These are phyloP conservation scores for Colletotrichum orbiculare DNA, from an alignment of 2,329 filamentous ascomycete genomes.

Conservation along the genomic window DNA sequence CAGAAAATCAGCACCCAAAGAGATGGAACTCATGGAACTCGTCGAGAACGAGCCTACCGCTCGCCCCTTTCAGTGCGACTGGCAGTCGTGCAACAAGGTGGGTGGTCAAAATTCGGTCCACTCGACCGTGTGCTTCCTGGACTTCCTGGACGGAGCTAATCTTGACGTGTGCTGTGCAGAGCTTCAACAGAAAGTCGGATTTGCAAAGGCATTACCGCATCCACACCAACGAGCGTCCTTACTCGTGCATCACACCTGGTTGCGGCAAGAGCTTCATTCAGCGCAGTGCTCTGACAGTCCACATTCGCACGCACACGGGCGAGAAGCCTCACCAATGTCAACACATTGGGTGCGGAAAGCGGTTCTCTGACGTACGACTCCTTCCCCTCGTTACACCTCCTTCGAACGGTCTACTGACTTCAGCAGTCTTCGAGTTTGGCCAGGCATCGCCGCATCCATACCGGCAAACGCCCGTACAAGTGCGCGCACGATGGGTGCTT, in stretches of 20 bases:
- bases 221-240: constrained; percentile 77
- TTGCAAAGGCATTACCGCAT: constrained; percentile 77
- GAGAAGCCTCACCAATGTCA: constrained; percentile 79
- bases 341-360: constrained; percentile 73
- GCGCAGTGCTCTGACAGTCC: constrained; percentile 75
- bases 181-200: constrained; percentile 79
- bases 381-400: background rate
- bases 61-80: constrained; percentile 73
- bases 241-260: constrained; percentile 67
- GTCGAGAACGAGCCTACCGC: constrained; percentile 72
- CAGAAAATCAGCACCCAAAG: constrained; percentile 41
- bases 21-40: constrained; percentile 73
- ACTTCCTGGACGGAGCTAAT: constrained; percentile 31
- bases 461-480: constrained; percentile 74
- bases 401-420: constrained; percentile 44
- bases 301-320: constrained; percentile 76
- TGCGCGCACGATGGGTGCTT: constrained; percentile 70
- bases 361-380: constrained; percentile 73
- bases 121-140: background rate
- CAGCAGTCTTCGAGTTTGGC: constrained; percentile 72
- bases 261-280: constrained; percentile 80
- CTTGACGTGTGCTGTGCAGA: constrained; percentile 54
- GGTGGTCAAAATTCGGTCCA: constrained; percentile 38
- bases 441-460: constrained; percentile 73
- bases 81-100: constrained; percentile 72